These are phyloP conservation scores for Yamadazyma pseudoaaseri DNA, from an alignment of 1,139 yeast genomes.

Conservation along the genomic window DNA sequence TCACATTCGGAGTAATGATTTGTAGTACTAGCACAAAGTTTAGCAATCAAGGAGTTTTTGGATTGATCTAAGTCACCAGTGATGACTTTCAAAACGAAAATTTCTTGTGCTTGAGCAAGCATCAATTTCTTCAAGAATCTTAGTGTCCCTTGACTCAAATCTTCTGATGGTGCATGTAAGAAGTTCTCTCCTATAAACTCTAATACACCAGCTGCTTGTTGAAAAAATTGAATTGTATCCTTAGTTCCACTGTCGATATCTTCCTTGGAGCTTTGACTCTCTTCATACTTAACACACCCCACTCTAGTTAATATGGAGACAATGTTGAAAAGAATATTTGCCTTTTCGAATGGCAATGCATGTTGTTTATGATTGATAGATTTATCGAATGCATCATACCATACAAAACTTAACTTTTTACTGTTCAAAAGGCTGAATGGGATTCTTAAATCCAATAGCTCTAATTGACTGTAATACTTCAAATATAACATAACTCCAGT, in stretches of 20 bases:
- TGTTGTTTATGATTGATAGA: constrained; percentile 41
- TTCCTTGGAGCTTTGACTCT: constrained; percentile 40
- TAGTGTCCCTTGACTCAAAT: constrained; percentile 69
- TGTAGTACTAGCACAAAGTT: constrained; percentile 64
- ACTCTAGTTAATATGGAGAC: constrained; percentile 39
- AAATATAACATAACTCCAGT: constrained; percentile 55
- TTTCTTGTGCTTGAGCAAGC: constrained; percentile 89
- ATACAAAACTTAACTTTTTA: constrained; percentile 60
- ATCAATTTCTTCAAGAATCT: constrained; percentile 61
- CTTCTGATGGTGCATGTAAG: constrained; percentile 85
- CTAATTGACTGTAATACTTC: constrained; percentile 79
- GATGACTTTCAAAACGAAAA: constrained; percentile 66
- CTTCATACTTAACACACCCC: constrained; percentile 50
- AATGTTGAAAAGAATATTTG: constrained; percentile 72
- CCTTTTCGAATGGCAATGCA: constrained; percentile 85
- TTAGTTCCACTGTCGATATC: constrained; percentile 43
- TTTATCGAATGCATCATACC: constrained; percentile 72
- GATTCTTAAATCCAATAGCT: constrained; percentile 71
- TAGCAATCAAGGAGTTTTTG: constrained; percentile 69
- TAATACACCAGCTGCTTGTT: constrained; percentile 79
- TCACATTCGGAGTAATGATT: constrained; percentile 53
- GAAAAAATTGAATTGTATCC: constrained; percentile 58
- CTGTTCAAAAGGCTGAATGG: constrained; percentile 61
- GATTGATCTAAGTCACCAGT: constrained; percentile 45
- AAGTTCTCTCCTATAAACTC: constrained; percentile 76